Evolutionary conservation across 2,329 filamentous ascomycete species (phyloP), one percentile per base, ranked within the genome.

Genomic region (Shiraia bambusicola): DNA sequence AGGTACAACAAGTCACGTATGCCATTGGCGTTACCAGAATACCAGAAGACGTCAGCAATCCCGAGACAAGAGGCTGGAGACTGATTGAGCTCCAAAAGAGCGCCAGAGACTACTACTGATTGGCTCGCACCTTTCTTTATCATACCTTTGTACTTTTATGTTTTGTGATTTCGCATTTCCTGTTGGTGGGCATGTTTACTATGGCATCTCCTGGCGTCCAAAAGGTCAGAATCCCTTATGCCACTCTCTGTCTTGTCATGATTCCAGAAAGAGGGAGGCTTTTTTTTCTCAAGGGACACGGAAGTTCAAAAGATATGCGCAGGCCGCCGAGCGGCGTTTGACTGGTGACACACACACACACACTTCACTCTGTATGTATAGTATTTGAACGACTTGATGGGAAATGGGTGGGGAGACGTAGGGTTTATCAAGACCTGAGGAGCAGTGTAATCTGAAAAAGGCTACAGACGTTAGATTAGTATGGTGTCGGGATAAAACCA

Each of bases 31-130:
- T 98, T 47, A 98, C 93, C 3, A 80, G 93, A 53, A 83, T 95
- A 46, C 85, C 93, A 2, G 93, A 98, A 66, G 93, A 98, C 58
- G 92, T 97, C 56, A 92, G 85, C 76, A 97, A 98, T 70, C 88
- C 90, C 2, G 93, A 98, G 75, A 98, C 93, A 9, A 81, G 91
- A 64, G 93, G 93, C 24, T 98, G 93, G 93, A 85, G 92, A 62
- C 76, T 98, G 69, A 97, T 98, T 65, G 93, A 98, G 75, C 83
- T 98, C 76, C 93, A 98, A 72, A 98, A 98, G 84, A 94, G 89
- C 69, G 92, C 88, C 41, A 83, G 93, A 63, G 93, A 98, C 73
- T 97, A 87, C 61, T 83, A 86, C 53, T 87, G 75, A 82, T 46
- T 32, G 12, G 42, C 26, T 50, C 45, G 28, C 32, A 4, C 8